Evolutionary conservation across 306 rosid species (phyloP), one percentile per base, ranked within the genome.

Genomic region (Rosa lucieae): DNA sequence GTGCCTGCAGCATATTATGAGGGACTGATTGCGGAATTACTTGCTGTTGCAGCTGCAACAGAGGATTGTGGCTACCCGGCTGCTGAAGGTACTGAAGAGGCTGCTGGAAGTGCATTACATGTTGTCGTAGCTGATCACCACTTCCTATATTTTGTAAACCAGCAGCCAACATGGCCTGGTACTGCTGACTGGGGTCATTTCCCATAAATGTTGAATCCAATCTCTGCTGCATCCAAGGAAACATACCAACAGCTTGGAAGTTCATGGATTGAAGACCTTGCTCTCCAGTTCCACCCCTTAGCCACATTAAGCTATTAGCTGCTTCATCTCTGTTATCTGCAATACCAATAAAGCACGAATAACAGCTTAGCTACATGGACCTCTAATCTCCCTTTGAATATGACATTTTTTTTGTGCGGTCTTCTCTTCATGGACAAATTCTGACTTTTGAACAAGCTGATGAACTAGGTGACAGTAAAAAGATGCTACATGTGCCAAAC

Each of bases 211-310:
- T 29, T 18, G 97, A 85, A 81, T 91, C 94, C 74, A 91, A 26
- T 82, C 94, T 84, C 85, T 89, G 97, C 80, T 91, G 96, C 90
- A 89, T 88, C 97, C 96, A 93, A 1, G 97, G 97, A 78, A 85
- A 79, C 85, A 90, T 74, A 65, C 96, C 89, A 67, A 86, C 83
- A 44, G 92, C 84, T 83, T 87, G 97, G 80, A 91, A 91, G 75
- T 86, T 93, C 62, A 89, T 62, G 76, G 96, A 88, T 77, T 83
- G 90, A 62, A 87, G 85, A 77, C 87, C 87, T 40, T 86, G 91
- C 62, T 91, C 97, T 76, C 90, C 90, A 8, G 87, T 72, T 76
- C 87, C 94, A 40, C 97, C 93, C 82, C 90, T 83, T 67, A 91
- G 80, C 94, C 92, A 91, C 94, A 93, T 93, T 67, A 93, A 83